Base-by-base conservation (phyloP, 1,284 basidiomycete genomes). In the Sporisorium graminicola region DNA sequence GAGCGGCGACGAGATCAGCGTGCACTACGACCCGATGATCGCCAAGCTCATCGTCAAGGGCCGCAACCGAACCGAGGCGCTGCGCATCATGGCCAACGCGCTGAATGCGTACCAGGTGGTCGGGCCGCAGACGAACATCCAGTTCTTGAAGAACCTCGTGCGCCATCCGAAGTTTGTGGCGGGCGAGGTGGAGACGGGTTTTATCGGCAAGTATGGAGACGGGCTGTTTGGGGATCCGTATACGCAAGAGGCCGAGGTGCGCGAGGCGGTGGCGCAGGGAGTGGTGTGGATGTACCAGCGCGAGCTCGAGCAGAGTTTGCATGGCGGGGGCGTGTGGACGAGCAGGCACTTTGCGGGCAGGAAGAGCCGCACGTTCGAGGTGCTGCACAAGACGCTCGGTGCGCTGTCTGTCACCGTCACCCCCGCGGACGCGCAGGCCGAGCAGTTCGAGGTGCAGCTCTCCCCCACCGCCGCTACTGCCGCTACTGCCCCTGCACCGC, bases 1-100 rank as follows among this genome's bases (percentile, higher is more conserved):
- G 5, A 90, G 91, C 81, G 78, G 78, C 2, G 91, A 95, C 62
- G 92, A 94, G 82, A 94, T 97, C 67, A 62, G 52, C 24, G 80
- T 82, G 5, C 72, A 81, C 51, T 98, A 98, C 85, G 95, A 98
- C 81, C 94, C 95, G 0, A 93, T 97, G 91, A 95, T 95, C 71
- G 91, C 94, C 29, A 94, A 94, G 79, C 90, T 97, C n/a, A 92
- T 97, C 46, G 94, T 94, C 10, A 93, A 94, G 79, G 95, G 93
- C 13, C 87, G 90, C 40, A 93, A 96, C 86, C 89, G 95, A n/a
- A 90, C 90, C 2, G 93, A 95, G 82, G 95, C 95, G 0, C 86
- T 98, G 71, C 88, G 93, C 10, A 88, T 93, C 80, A 88, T 97
- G 65, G 87, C 92, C 10, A 90, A 91, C 58, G 94, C 93, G 6